Conservation (phyloP, 192 early-diverging fungal genomes). For the Lunasporangiospora selenospora region DNA sequence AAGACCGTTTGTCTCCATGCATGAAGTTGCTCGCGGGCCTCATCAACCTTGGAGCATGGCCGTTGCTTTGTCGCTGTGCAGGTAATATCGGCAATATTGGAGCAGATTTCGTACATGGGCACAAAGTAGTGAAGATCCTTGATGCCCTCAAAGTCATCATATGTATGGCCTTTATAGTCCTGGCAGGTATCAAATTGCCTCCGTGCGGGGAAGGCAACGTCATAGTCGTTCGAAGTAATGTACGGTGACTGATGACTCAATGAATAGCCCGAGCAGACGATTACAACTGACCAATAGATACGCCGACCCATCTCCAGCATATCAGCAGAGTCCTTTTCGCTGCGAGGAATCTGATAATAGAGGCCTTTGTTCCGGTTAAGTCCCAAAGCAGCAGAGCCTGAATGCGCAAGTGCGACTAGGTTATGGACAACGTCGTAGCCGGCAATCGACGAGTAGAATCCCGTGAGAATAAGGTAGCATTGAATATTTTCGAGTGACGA, state of each 20-base stretch:
- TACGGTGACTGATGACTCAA: constrained; percentile 44
- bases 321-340: constrained; percentile 9
- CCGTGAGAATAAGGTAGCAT: constrained; percentile 38
- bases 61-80: constrained; percentile 37
- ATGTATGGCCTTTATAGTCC: constrained; percentile 16
- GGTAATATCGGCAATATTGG: constrained; percentile 33
- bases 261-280: constrained; percentile 43
- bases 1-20: constrained; percentile 32
- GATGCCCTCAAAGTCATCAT: constrained; percentile 44
- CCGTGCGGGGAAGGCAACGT: constrained; percentile 24
- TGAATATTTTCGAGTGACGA: constrained; percentile 32
- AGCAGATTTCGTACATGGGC: constrained; percentile 38
- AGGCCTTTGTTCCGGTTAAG: constrained; percentile 25
- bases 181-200: constrained; percentile 6
- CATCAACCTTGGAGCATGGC: constrained; percentile 37
- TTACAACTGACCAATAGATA: constrained; percentile 42
- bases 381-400: constrained; percentile 11
- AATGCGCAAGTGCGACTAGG: constrained; percentile 37
- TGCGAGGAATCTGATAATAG: constrained; percentile 25
- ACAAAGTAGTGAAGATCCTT: constrained; percentile 27
- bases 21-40: constrained; percentile 14
- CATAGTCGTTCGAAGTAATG: constrained; percentile 44
- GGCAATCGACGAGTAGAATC: constrained; percentile 35
- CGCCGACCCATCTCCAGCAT: constrained; percentile 30
- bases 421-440: constrained; percentile 44